Evolutionary conservation across 148 eudicot genomes (phyloP).

Genomic region (Heliamphora exappendiculata): DNA sequence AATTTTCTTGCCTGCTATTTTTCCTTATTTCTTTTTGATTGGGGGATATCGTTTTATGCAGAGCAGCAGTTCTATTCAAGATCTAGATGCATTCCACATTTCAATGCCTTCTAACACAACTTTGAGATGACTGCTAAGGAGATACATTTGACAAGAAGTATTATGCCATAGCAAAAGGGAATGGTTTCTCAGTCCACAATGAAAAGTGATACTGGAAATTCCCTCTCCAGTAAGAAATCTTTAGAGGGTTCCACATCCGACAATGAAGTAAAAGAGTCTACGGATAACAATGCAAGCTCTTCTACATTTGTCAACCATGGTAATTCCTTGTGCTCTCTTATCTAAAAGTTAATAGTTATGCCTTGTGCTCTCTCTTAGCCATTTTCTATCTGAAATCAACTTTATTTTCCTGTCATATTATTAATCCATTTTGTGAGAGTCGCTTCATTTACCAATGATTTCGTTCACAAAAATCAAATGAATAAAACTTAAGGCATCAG

Average conservation of each 20-base stretch:
- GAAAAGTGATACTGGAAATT: conserved; percentile 22
- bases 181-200: conserved; percentile 13
- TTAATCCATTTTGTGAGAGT: not conserved
- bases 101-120: not conserved
- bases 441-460: not conserved
- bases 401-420: not conserved
- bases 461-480: not conserved
- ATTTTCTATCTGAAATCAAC: not conserved
- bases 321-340: conserved; percentile 3
- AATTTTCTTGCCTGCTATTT: not conserved
- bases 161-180: conserved; percentile 4
- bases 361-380: not conserved
- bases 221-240: conserved; percentile 15
- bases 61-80: not conserved
- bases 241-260: conserved; percentile 12
- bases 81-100: not conserved
- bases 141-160: not conserved
- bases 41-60: not conserved
- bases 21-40: not conserved
- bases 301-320: conserved; percentile 23
- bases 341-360: not conserved
- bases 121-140: not conserved
- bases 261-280: conserved; percentile 10
- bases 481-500: not conserved
- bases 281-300: conserved; percentile 11